Conservation (phyloP, 2,329 filamentous ascomycete genomes). For the Xylaria sp. region DNA sequence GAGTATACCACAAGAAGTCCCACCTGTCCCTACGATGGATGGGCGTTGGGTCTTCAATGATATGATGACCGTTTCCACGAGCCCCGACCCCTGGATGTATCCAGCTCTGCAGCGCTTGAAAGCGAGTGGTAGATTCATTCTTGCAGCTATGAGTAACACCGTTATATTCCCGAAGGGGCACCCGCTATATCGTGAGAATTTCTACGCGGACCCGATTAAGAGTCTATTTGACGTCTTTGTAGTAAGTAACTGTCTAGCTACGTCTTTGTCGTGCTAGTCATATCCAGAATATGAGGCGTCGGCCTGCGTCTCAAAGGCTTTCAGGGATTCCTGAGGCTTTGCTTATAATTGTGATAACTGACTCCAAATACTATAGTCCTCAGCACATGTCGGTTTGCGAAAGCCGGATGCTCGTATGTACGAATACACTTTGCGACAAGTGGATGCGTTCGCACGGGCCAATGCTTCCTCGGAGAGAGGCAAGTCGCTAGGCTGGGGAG, state of each 20-base stretch:
- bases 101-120: slow-evolving; percentile 80
- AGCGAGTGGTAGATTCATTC: slow-evolving; percentile 71
- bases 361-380: slow-evolving; percentile 57
- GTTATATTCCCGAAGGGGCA: slow-evolving; percentile 85
- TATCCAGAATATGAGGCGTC: background rate
- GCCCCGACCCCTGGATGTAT: slow-evolving; percentile 87
- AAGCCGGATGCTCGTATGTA: slow-evolving; percentile 91
- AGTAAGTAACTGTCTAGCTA: background rate
- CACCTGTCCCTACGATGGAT: slow-evolving; percentile 78
- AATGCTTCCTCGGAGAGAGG: slow-evolving; percentile 58
- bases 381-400: slow-evolving; percentile 84
- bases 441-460: slow-evolving; percentile 70
- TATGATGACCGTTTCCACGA: slow-evolving; percentile 82
- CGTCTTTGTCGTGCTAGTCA: background rate
- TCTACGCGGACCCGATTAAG: slow-evolving; percentile 67
- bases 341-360: background rate
- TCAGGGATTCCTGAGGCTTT: background rate
- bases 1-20: slow-evolving; percentile 56
- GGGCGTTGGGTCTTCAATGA: slow-evolving; percentile 84
- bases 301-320: background rate
- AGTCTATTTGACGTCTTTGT: slow-evolving; percentile 87
- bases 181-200: slow-evolving; percentile 67
- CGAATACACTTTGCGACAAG: slow-evolving; percentile 72
- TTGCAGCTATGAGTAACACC: slow-evolving; percentile 91
- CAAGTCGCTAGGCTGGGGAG: slow-evolving; percentile 57